These are phyloP conservation scores for Citrus trifoliata DNA, from an alignment of 345 rosid species.

Conservation along the genomic window DNA sequence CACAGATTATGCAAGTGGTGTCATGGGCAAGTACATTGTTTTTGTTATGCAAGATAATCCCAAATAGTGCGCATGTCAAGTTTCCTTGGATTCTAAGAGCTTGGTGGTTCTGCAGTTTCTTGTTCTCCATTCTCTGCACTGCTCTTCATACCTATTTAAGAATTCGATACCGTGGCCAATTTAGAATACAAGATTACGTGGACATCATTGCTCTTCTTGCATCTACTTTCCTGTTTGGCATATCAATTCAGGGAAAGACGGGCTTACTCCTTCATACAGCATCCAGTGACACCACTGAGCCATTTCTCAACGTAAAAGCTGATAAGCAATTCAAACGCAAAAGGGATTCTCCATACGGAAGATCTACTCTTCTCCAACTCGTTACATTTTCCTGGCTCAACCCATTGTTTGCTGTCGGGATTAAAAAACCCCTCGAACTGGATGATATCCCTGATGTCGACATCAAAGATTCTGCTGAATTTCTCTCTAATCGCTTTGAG, in stretches of 20 bases:
- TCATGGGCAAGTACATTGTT: conserved; percentile 47
- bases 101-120: conserved; percentile 88
- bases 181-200: conserved; percentile 39
- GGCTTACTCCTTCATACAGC: conserved; percentile 29
- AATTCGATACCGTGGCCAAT: conserved; percentile 23
- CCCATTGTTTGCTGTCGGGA: conserved; percentile 65
- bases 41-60: conserved; percentile 30
- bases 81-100: conserved; percentile 70
- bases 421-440: conserved; percentile 68
- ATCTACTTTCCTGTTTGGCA: conserved; percentile 45
- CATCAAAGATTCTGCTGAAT: conserved; percentile 63
- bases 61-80: conserved; percentile 21
- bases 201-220: conserved; percentile 49
- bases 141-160: conserved; percentile 31
- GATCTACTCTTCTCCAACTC: conserved; percentile 66
- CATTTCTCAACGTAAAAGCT: conserved; percentile 44
- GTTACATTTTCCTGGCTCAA: conserved; percentile 92
- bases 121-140: conserved; percentile 30
- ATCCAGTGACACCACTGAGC: conserved; percentile 40
- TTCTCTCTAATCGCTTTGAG: conserved; percentile 45
- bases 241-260: conserved; percentile 69
- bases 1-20: conserved; percentile 47
- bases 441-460: conserved; percentile 73
- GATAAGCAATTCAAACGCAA: conserved; percentile 21
- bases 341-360: conserved; percentile 64